Base-by-base conservation (phyloP, 2,329 filamentous ascomycete genomes). In the Colletotrichum viniferum region DNA sequence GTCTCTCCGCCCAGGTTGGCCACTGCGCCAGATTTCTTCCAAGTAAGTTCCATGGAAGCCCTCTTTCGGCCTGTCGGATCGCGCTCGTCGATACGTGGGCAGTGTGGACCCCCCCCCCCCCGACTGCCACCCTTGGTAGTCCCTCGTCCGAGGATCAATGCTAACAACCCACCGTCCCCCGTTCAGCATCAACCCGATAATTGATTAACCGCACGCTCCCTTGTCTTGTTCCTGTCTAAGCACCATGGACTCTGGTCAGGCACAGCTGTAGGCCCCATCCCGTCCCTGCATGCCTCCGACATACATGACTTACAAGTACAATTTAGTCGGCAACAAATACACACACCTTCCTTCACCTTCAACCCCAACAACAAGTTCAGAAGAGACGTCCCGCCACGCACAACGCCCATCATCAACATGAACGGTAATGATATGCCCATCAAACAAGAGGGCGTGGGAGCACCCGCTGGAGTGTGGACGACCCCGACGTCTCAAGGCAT, bases 211-310 rank as follows among this genome's bases (percentile, higher is more conserved):
- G 76, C 81, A 82, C 81, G 80, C 79, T 84, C 81, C 80, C 79
- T 83, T 80, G 77, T 77, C 79, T 83, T 79, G 77, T 77, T 64
- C 73, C 78, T 79, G 78, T 80, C 77, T 80, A 80, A 79, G 81
- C 83, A 83, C 81, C 84, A 90, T 90, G 89, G 87, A 90, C 80
- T 84, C 88, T 77, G 86, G 82, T 80, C 88, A 90, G 80, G 83
- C 86, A 81, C 86, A 89, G 80, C 81, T 90, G 89, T 91, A 89
- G 83, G 89, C 78, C 80, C 78, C 77, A 78, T 78, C 75, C 77
- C 43, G 69, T 64, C 77, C 43, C 71, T 61, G 69, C 48, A 76
- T 52, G 76, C 76, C 71, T 77, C 67, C 73, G 78, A 76, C 77
- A 76, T 78, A 79, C 66, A 75, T 72, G 74, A 76, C 74, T 76